These are phyloP conservation scores for Astrephomene gubernaculifera DNA, from an alignment of 139 green algal species.

Conservation along the genomic window DNA sequence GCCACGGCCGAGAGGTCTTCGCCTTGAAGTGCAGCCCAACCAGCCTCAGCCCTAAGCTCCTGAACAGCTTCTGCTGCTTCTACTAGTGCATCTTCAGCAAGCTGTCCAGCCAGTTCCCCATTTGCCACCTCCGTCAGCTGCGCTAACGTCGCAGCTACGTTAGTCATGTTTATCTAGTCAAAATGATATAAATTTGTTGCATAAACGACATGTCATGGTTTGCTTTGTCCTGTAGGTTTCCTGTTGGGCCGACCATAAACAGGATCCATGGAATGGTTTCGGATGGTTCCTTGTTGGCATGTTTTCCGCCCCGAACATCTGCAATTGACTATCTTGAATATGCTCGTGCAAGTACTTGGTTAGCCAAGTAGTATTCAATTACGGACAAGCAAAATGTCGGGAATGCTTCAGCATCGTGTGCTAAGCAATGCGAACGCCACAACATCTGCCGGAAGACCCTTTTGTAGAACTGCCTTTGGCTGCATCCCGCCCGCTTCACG, in stretches of 20 bases:
- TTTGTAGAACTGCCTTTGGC: background rate
- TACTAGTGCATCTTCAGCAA: background rate
- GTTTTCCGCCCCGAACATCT: too few relatives aligned
- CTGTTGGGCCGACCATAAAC: too few relatives aligned
- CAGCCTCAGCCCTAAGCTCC: background rate
- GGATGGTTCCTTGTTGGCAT: too few relatives aligned
- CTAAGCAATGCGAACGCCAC: background rate
- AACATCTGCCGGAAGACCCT: background rate
- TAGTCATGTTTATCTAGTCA: background rate
- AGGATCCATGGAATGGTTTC: background rate
- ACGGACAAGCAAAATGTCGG: too few relatives aligned
- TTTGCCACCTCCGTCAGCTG: slow-evolving; percentile 19
- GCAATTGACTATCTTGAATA: too few relatives aligned
- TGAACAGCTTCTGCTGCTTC: slow-evolving; percentile 4
- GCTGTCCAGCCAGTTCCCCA: background rate
- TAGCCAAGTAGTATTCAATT: background rate
- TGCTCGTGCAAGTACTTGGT: too few relatives aligned
- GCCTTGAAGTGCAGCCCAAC: slow-evolving; percentile 11
- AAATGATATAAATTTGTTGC: background rate
- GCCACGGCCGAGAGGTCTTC: slow-evolving; percentile 1
- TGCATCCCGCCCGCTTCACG: background rate
- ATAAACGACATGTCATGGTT: background rate
- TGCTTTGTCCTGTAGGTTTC: too few relatives aligned
- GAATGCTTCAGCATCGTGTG: too few relatives aligned
- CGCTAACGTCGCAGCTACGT: background rate